phyloP scores from a whole-genome alignment of 1,284 basidiomycete species.

The Puccinia sorghi region DNA sequence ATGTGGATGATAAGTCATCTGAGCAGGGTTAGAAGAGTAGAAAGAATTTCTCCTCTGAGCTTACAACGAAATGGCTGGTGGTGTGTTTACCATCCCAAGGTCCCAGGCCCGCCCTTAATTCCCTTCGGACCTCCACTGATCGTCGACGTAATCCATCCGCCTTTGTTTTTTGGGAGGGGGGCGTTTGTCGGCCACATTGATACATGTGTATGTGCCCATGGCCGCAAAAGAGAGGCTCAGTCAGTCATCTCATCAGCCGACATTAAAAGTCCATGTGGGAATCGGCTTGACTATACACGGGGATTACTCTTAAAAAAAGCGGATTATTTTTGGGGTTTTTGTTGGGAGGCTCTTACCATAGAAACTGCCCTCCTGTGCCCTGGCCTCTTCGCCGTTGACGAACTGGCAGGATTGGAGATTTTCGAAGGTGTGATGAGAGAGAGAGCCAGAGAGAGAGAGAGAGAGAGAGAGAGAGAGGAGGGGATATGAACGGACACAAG shows the following conservation, averaged over 20 bases:
- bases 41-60: too few relatives aligned
- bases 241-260: too few relatives aligned
- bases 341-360: conserved; percentile 52
- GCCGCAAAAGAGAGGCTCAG: too few relatives aligned
- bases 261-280: too few relatives aligned
- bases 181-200: neutral
- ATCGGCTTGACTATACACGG: too few relatives aligned
- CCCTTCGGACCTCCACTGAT: conserved; percentile 57
- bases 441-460: neutral
- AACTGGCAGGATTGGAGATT: conserved; percentile 53
- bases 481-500: neutral
- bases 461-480: neutral
- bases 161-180: conserved; percentile 46
- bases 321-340: neutral
- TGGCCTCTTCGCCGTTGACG: conserved; percentile 54
- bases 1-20: too few relatives aligned
- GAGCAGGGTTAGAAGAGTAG: too few relatives aligned
- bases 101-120: conserved; percentile 56
- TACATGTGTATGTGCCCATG: too few relatives aligned
- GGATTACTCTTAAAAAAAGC: neutral
- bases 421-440: conserved; percentile 50
- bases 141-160: conserved; percentile 57
- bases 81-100: conserved; percentile 29
- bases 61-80: too few relatives aligned
- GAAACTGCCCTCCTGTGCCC: conserved; percentile 56